Conservation (phyloP, 257 asterid species). For the Mentha longifolia region DNA sequence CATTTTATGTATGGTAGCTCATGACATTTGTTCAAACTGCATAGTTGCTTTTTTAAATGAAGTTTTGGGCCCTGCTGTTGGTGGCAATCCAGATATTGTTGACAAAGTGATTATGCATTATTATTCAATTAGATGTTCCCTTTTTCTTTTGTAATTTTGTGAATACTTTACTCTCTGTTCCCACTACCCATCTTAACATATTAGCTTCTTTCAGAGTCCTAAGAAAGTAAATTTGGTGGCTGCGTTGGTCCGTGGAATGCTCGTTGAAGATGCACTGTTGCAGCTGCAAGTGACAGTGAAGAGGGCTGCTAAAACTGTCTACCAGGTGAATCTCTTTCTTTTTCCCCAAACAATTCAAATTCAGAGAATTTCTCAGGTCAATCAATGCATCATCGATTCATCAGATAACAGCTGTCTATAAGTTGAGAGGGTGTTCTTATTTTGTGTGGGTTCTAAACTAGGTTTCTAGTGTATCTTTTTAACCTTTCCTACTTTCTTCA, state of each 20-base stretch:
- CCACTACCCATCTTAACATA: constrained; percentile 14
- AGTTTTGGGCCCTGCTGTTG: neutral
- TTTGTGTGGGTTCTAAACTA: neutral
- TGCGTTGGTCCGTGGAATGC: constrained; percentile 95
- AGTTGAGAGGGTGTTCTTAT: neutral
- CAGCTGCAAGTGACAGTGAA: constrained; percentile 92
- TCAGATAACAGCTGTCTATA: neutral
- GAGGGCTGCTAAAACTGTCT: constrained; percentile 94
- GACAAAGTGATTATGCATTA: neutral
- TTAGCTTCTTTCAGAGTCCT: constrained; percentile 67
- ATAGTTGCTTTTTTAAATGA: neutral
- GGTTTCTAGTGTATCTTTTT: neutral
- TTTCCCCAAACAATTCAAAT: constrained; percentile 3
- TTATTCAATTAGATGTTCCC: neutral
- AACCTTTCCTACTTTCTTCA: neutral
- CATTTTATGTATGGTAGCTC: neutral
- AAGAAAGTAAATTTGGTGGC: constrained; percentile 95
- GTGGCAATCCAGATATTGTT: constrained; percentile 14
- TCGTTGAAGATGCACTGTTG: constrained; percentile 92
- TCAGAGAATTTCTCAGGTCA: neutral
- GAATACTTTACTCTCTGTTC: neutral
- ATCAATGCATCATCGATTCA: neutral
- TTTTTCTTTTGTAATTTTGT: constrained; percentile 4
- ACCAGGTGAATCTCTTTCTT: constrained; percentile 65
- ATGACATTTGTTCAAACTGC: neutral